phyloP scores from a whole-genome alignment of 2,329 filamentous ascomycete species.

The Claviceps humidiphila region DNA sequence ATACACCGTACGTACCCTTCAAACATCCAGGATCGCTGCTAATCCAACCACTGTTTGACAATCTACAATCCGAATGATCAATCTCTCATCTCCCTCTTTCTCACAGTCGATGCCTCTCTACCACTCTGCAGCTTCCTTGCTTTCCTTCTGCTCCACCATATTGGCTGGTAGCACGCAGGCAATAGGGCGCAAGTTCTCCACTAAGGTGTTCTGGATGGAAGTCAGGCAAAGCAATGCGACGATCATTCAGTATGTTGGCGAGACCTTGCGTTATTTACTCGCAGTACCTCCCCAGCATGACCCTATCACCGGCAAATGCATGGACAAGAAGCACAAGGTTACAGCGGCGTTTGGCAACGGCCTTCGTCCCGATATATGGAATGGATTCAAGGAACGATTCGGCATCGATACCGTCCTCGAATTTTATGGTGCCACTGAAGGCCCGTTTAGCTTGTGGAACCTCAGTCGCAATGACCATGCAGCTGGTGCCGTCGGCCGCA shows the following conservation, averaged over 20 bases:
- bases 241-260: slow-evolving; percentile 75
- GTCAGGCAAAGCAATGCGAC: slow-evolving; percentile 59
- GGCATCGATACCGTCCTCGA: slow-evolving; percentile 60
- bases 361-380: slow-evolving; percentile 75
- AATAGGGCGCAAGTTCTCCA: slow-evolving; percentile 67
- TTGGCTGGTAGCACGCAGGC: slow-evolving; percentile 51
- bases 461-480: slow-evolving; percentile 57
- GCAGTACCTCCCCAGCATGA: slow-evolving; percentile 50
- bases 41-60: not conserved
- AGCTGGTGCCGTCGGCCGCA: slow-evolving; percentile 66
- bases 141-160: slow-evolving; percentile 53
- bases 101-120: slow-evolving; percentile 70
- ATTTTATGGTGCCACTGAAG: slow-evolving; percentile 72
- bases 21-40: not conserved
- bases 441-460: slow-evolving; percentile 58
- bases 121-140: slow-evolving; percentile 62
- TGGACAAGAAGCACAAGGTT: slow-evolving; percentile 64
- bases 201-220: slow-evolving; percentile 63
- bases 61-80: not conserved
- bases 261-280: slow-evolving; percentile 73
- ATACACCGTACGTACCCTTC: slow-evolving; percentile 46
- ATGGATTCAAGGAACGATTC: slow-evolving; percentile 69
- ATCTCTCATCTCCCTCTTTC: not conserved
- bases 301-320: slow-evolving; percentile 47
- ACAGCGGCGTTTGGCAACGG: slow-evolving; percentile 73